phyloP scores from a whole-genome alignment of 2,329 filamentous ascomycete genomes.

The Daldinia eschscholtzii region DNA sequence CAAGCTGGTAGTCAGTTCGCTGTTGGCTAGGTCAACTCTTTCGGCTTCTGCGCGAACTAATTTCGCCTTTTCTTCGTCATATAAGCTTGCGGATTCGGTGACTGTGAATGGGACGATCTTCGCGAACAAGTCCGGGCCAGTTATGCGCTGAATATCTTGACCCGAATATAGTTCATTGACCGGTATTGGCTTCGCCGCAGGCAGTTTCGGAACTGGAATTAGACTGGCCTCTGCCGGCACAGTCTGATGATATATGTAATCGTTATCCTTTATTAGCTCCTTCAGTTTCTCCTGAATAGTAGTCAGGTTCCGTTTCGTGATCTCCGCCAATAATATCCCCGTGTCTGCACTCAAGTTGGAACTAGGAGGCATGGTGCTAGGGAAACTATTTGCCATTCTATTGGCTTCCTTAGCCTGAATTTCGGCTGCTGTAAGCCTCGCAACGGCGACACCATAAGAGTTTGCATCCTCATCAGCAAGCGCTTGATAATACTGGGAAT shows the following conservation, averaged over 20 bases:
- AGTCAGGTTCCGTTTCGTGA: slow-evolving; percentile 84
- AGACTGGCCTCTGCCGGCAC: slow-evolving; percentile 88
- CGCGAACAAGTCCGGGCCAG: slow-evolving; percentile 95
- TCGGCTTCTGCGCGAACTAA: slow-evolving; percentile 93
- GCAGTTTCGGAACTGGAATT: slow-evolving; percentile 85
- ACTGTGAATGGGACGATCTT: slow-evolving; percentile 97
- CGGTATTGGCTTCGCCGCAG: slow-evolving; percentile 95
- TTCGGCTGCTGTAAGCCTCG: slow-evolving; percentile 85
- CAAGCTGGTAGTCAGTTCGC: slow-evolving; percentile 94
- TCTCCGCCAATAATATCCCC: slow-evolving; percentile 77
- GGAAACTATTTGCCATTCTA: slow-evolving; percentile 82
- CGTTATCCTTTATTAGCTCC: slow-evolving; percentile 89
- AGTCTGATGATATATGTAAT: slow-evolving; percentile 97
- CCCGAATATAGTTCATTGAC: slow-evolving; percentile 97
- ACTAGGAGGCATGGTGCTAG: slow-evolving; percentile 79
- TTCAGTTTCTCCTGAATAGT: slow-evolving; percentile 84
- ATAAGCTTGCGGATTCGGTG: slow-evolving; percentile 95
- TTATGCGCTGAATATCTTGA: slow-evolving; percentile 96
- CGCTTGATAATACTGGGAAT: slow-evolving; percentile 95
- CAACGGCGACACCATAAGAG: slow-evolving; percentile 86
- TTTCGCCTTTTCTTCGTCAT: slow-evolving; percentile 99
- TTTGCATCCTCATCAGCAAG: slow-evolving; percentile 90
- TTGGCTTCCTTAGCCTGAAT: slow-evolving; percentile 81
- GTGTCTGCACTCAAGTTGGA: slow-evolving; percentile 89
- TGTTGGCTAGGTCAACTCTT: slow-evolving; percentile 89